phyloP scores from a whole-genome alignment of 176 grass and related monocot genomes.

The Pontederia crassipes region DNA sequence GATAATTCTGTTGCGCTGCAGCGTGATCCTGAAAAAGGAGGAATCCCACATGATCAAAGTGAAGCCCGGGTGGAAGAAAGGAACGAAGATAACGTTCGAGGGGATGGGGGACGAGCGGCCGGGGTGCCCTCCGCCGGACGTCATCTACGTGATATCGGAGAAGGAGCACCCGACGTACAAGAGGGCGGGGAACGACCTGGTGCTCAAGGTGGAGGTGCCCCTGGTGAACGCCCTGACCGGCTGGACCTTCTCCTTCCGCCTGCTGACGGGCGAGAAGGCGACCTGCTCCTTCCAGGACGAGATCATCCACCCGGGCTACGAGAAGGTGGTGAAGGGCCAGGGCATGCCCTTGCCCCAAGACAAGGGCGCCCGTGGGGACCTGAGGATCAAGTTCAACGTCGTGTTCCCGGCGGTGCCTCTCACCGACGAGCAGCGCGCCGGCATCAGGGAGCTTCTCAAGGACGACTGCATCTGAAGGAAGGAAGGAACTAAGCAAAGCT shows the following conservation, averaged over 20 bases:
- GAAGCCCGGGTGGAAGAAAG: constrained; percentile 79
- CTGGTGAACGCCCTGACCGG: constrained; percentile 68
- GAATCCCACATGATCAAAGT: constrained; percentile 50
- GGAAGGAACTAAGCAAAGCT: no score
- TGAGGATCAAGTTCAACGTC: constrained; percentile 56
- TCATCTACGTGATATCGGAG: constrained; percentile 46
- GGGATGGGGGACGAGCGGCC: constrained; percentile 63
- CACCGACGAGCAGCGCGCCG: constrained; percentile 37
- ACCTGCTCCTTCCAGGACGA: constrained; percentile 59
- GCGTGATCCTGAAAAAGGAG: constrained; percentile 63
- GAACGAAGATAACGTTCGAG: constrained; percentile 55
- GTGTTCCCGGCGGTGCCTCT: constrained; percentile 66
- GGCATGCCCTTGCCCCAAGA: constrained; percentile 60
- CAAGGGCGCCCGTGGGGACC: constrained; percentile 44
- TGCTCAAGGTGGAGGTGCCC: constrained; percentile 84
- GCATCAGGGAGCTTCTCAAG: constrained; percentile 46
- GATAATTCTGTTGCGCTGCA: constrained; percentile 17
- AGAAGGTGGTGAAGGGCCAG: constrained; percentile 68
- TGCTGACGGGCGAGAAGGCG: constrained; percentile 58
- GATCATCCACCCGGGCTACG: constrained; percentile 54
- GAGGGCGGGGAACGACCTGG: constrained; percentile 62
- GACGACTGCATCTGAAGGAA: constrained; percentile 34
- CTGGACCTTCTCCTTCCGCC: constrained; percentile 76
- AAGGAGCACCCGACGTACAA: constrained; percentile 77
- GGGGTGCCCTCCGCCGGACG: constrained; percentile 54